Evolutionary conservation across 148 eudicot genomes (phyloP).

Genomic region (Simmondsia chinensis): DNA sequence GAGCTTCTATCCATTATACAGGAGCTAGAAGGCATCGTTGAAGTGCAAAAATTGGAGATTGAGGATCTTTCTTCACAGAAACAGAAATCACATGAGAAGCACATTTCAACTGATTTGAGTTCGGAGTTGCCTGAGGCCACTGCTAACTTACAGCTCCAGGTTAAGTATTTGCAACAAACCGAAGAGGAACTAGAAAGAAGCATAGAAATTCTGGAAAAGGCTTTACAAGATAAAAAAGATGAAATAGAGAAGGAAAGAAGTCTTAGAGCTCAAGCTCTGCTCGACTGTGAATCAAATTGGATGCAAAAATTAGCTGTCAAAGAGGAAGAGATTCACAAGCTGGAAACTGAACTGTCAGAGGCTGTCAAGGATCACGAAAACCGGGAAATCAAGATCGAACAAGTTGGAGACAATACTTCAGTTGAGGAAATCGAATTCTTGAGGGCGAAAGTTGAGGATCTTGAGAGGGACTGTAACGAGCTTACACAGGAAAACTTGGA

Average conservation of each 20-base stretch:
- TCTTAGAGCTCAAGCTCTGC: slow-evolving; percentile 17
- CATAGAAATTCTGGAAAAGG: slow-evolving; percentile 32
- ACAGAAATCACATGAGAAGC: slow-evolving; percentile 20
- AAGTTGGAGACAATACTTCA: slow-evolving; percentile 13
- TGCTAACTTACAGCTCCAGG: slow-evolving; percentile 16
- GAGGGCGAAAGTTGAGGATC: slow-evolving; percentile 50
- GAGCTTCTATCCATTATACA: slow-evolving; percentile 77
- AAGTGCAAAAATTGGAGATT: slow-evolving; percentile 68
- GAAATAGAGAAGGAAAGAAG: slow-evolving; percentile 33
- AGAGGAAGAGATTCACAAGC: slow-evolving; percentile 49
- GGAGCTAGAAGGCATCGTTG: slow-evolving; percentile 77
- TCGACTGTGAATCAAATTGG: slow-evolving; percentile 41
- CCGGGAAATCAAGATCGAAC: slow-evolving; percentile 12
- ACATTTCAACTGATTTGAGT: no score
- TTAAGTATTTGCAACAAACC: slow-evolving; percentile 37
- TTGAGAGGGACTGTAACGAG: slow-evolving; percentile 70
- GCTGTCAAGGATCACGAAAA: slow-evolving; percentile 8
- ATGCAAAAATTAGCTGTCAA: slow-evolving; percentile 32
- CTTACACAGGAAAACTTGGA: slow-evolving; percentile 72
- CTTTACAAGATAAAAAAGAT: slow-evolving; percentile 33
- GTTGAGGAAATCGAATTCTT: slow-evolving; percentile 33
- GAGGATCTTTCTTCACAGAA: slow-evolving; percentile 45
- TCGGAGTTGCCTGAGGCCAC: slow-evolving; percentile 23
- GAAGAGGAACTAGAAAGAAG: slow-evolving; percentile 40
- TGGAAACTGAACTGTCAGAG: slow-evolving; percentile 36